Conservation (phyloP, 805 yeast genomes). For the Kluyveromyces nonfermentans region DNA sequence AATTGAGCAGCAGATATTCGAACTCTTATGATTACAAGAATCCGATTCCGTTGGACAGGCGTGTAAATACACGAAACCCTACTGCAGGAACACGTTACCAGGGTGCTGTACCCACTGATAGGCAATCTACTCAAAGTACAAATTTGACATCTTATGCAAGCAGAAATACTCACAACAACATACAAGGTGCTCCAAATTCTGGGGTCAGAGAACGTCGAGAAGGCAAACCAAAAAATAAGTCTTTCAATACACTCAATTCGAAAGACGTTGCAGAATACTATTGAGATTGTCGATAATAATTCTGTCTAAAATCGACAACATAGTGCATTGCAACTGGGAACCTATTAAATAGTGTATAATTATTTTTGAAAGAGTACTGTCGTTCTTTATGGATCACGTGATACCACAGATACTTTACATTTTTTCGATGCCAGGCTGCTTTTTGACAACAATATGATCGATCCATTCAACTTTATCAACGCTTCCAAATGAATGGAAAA, state of each 20-base stretch:
- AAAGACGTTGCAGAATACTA: slow-evolving; percentile 10
- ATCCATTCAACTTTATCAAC: no score
- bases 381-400: slow-evolving; percentile 1
- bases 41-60: not conserved
- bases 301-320: not conserved
- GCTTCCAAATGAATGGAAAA: no score
- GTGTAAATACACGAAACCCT: not conserved
- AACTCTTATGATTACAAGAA: not conserved
- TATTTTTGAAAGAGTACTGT: not conserved
- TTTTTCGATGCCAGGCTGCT: not conserved
- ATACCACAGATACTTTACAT: not conserved
- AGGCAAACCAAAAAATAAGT: not conserved
- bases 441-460: no score
- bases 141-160: not conserved
- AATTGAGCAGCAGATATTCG: not conserved
- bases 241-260: slow-evolving; percentile 1
- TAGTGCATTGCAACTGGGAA: not conserved
- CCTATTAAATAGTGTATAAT: not conserved
- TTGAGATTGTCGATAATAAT: not conserved
- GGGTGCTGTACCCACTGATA: not conserved
- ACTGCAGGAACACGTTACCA: not conserved
- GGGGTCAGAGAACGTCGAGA: not conserved
- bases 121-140: not conserved
- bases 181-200: not conserved
- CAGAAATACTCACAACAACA: not conserved